These are phyloP conservation scores for Groenewaldozyma auringiensis DNA, from an alignment of 1,139 yeast genomes.

Conservation along the genomic window DNA sequence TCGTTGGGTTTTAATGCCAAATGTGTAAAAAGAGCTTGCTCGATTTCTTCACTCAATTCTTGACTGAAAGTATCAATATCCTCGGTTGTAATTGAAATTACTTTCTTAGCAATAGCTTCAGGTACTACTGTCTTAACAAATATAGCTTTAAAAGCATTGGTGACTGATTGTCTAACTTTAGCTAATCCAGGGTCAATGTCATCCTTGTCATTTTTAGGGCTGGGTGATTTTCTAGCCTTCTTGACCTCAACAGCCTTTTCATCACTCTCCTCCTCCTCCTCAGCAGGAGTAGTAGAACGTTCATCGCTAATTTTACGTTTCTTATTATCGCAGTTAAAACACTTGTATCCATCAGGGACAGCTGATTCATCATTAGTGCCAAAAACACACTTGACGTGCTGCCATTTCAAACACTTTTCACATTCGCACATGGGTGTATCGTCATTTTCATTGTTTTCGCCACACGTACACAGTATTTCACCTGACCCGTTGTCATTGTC, in stretches of 20 bases:
- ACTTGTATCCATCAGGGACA: constrained; percentile 42
- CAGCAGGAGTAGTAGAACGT: background rate
- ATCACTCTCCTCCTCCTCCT: constrained; percentile 12
- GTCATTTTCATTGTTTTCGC: constrained; percentile 50
- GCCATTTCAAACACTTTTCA: constrained; percentile 76
- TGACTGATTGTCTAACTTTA: constrained; percentile 38
- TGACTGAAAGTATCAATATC: constrained; percentile 31
- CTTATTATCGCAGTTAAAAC: constrained; percentile 38
- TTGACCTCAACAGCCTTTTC: constrained; percentile 6
- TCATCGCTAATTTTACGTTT: constrained; percentile 1
- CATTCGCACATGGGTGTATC: constrained; percentile 71
- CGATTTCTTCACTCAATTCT: constrained; percentile 36
- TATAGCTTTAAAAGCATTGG: constrained; percentile 33
- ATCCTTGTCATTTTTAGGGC: background rate
- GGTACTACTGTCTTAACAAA: constrained; percentile 39
- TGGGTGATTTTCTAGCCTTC: constrained; percentile 4
- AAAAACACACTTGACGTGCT: constrained; percentile 69
- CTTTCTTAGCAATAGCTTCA: constrained; percentile 26
- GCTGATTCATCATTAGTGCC: constrained; percentile 36
- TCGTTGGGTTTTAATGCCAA: constrained; percentile 26
- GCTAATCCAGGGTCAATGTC: constrained; percentile 12
- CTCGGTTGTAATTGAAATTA: constrained; percentile 16
- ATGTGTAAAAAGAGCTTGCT: constrained; percentile 34
- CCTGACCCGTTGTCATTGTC: constrained; percentile 36
- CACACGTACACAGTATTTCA: constrained; percentile 60